Percentiles rank a stretch among this genome's conserved stretches.
phyloP scores from a whole-genome alignment of 139 green algal species.

The Micractinium conductrix region DNA sequence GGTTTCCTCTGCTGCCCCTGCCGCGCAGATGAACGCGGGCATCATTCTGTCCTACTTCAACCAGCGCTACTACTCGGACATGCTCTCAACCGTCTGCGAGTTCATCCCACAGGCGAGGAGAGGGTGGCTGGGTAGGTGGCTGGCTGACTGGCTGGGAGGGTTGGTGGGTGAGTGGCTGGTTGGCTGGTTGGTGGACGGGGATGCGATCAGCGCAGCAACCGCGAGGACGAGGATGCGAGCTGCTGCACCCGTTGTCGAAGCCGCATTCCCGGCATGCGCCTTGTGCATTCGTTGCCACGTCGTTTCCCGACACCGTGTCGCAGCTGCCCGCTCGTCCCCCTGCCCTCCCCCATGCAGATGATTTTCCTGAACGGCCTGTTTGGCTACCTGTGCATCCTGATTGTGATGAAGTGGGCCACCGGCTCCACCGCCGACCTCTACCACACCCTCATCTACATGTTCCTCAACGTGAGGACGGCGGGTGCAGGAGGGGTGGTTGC shows the following conservation, averaged over 20 bases:
- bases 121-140: too few relatives aligned
- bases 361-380: constrained; percentile 98
- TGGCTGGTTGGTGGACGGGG: too few relatives aligned
- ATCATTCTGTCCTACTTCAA: constrained; percentile 96
- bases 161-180: too few relatives aligned
- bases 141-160: too few relatives aligned
- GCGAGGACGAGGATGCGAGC: too few relatives aligned
- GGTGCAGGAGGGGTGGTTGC: background rate
- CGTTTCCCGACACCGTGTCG: too few relatives aligned
- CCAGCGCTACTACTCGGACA: constrained; percentile 86
- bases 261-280: too few relatives aligned
- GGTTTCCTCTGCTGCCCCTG: constrained; percentile 33
- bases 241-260: too few relatives aligned
- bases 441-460: constrained; percentile 99
- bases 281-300: too few relatives aligned
- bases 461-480: constrained; percentile 66
- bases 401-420: constrained; percentile 94
- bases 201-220: too few relatives aligned
- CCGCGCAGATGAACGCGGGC: constrained; percentile 95
- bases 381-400: constrained; percentile 96
- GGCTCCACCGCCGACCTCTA: constrained; percentile 93
- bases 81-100: constrained; percentile 88
- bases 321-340: background rate
- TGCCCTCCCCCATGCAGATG: constrained; percentile 47
- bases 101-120: constrained; percentile 87